Evolutionary conservation across 495 filamentous ascomycete species (phyloP).

Genomic region (Trichoderma reesei): DNA sequence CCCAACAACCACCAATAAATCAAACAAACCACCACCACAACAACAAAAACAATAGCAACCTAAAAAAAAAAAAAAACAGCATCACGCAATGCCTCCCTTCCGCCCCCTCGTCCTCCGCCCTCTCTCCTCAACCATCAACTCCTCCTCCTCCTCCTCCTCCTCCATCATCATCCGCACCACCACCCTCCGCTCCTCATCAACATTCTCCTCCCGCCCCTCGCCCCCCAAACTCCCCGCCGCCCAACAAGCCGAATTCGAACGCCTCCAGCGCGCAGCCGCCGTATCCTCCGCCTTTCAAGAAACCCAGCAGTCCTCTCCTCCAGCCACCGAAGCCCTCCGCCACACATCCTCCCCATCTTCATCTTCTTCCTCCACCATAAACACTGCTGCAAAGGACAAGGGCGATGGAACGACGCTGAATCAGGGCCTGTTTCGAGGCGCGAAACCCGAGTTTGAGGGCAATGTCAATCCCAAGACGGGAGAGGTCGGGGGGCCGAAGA

Average conservation of each 20-base stretch:
- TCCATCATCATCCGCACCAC: not conserved
- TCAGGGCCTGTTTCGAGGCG: conserved; percentile 43
- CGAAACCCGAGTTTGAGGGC: conserved; percentile 87
- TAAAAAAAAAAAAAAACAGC: no score
- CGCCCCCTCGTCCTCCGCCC: not conserved
- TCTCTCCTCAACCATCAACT: not conserved
- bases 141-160: not conserved
- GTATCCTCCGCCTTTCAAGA: conserved; percentile 16
- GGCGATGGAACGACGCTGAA: not conserved
- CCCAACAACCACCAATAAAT: not conserved
- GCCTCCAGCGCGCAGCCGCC: conserved; percentile 55
- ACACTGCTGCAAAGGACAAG: no score
- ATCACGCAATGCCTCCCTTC: conserved; percentile 1
- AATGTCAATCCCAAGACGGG: conserved; percentile 90
- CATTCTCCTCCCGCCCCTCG: conserved; percentile 44
- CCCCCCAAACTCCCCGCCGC: conserved; percentile 77
- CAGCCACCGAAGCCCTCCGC: conserved; percentile 19
- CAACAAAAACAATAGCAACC: no score
- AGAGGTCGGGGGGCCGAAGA: conserved; percentile 96
- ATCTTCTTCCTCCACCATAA: not conserved
- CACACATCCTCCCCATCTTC: not conserved
- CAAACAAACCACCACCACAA: not conserved
- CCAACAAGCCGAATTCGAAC: conserved; percentile 89
- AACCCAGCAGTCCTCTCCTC: conserved; percentile 15
- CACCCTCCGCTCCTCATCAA: conserved; percentile 16